Conservation (phyloP, 495 filamentous ascomycete species). For the Penicillium cinerascens region DNA sequence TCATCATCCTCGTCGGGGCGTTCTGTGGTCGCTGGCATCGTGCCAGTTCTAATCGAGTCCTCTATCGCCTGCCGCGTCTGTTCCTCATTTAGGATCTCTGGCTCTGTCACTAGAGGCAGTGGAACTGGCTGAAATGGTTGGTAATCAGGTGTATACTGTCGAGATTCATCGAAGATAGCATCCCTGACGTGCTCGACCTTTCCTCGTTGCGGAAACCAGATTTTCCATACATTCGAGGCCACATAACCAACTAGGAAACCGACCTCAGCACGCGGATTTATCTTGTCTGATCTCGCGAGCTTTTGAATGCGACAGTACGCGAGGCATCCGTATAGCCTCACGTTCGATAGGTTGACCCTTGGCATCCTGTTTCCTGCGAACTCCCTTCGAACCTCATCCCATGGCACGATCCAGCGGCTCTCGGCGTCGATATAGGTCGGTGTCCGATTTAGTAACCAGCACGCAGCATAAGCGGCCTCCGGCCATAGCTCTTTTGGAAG, state of each 20-base stretch:
- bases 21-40: too few species aligned
- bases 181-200: conserved; percentile 1
- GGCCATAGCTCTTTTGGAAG: conserved; percentile 11
- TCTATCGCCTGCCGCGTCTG: too few species aligned
- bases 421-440: not conserved
- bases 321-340: conserved; percentile 1
- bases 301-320: not conserved
- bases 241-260: conserved; percentile 7
- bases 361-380: not conserved
- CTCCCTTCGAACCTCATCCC: not conserved
- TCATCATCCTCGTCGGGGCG: too few species aligned
- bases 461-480: not conserved
- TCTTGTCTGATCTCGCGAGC: conserved; percentile 1
- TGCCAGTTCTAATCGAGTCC: too few species aligned
- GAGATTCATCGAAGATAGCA: conserved; percentile 1
- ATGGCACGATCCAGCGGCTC: not conserved
- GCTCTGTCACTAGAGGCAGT: too few species aligned
- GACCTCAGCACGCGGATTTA: conserved; percentile 1
- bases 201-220: not conserved
- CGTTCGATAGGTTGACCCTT: conserved; percentile 3
- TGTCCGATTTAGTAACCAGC: conserved; percentile 7
- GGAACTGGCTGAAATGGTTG: too few species aligned
- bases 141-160: not conserved
- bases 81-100: too few species aligned
- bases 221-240: conserved; percentile 5